Percentiles rank a stretch among this genome's conserved stretches.
phyloP scores from a whole-genome alignment of 768 basidiomycete species.

The Xerocomellus dryophilus region DNA sequence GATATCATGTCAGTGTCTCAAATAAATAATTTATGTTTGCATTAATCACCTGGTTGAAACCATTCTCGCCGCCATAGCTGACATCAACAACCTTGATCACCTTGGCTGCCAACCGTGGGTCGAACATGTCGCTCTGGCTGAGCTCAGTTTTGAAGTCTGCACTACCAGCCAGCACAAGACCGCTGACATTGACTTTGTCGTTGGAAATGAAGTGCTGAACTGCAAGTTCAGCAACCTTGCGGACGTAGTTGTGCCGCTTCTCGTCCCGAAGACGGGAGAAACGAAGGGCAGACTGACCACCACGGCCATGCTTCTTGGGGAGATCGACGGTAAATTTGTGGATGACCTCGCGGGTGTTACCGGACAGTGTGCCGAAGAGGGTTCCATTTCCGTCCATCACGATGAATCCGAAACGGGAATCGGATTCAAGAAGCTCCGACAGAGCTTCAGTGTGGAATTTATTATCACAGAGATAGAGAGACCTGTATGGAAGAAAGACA shows the following conservation, averaged over 20 bases:
- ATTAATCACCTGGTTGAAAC: constrained; percentile 88
- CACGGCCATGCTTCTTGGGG: constrained; percentile 99
- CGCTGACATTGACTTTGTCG: constrained; percentile 98
- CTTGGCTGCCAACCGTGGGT: constrained; percentile 81
- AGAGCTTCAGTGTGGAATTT: constrained; percentile 99
- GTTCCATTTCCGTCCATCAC: constrained; percentile 99
- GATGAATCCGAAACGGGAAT: constrained; percentile 98
- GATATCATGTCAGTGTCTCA: background rate
- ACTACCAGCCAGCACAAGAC: constrained; percentile 92
- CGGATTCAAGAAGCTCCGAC: constrained; percentile 93
- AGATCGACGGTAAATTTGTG: constrained; percentile 99
- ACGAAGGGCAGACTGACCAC: constrained; percentile 99
- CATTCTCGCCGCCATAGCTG: constrained; percentile 97
- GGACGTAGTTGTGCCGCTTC: constrained; percentile 99
- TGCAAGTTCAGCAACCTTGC: constrained; percentile 95
- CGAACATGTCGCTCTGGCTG: constrained; percentile 95
- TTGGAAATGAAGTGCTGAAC: constrained; percentile 97
- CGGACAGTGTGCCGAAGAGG: constrained; percentile 91
- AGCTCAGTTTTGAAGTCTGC: constrained; percentile 99
- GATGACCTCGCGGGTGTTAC: constrained; percentile 94
- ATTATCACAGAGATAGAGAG: constrained; percentile 98
- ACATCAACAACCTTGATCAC: constrained; percentile 98
- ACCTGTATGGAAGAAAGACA: constrained; percentile 44
- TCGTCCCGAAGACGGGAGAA: constrained; percentile 99
- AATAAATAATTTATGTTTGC: background rate